Conservation (phyloP, 108 stramenopile genomes). For the Stephanodiscus minutulus region DNA sequence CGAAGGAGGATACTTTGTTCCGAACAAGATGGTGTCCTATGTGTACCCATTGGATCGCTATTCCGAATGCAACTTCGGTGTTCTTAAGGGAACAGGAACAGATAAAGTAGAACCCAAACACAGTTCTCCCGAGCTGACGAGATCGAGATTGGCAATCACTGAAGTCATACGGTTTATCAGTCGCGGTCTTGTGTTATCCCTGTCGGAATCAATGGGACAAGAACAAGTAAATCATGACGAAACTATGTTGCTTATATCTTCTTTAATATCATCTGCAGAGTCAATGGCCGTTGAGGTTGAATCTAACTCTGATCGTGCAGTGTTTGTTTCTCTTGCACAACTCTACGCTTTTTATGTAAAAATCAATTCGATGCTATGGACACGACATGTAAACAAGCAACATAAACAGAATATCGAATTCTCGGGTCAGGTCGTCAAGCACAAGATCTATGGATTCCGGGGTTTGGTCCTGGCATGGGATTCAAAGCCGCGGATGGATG, state of each 20-base stretch:
- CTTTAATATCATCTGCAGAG: constrained; percentile 8
- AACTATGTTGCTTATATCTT: not conserved
- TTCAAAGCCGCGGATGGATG: constrained; percentile 65
- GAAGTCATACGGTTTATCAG: constrained; percentile 19
- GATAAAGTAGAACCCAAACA: constrained; percentile 20
- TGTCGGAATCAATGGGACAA: constrained; percentile 10
- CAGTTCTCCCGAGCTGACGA: constrained; percentile 12
- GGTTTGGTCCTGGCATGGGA: constrained; percentile 83
- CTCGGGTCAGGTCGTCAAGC: constrained; percentile 67
- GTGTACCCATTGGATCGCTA: constrained; percentile 71
- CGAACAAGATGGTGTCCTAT: constrained; percentile 58
- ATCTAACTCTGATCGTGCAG: constrained; percentile 16
- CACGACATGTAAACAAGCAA: constrained; percentile 47
- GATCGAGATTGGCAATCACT: constrained; percentile 7
- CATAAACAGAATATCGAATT: constrained; percentile 49
- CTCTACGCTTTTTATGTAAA: constrained; percentile 51
- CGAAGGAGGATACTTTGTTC: constrained; percentile 48
- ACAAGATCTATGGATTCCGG: constrained; percentile 76
- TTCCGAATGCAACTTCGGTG: constrained; percentile 10
- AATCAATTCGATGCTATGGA: constrained; percentile 57
- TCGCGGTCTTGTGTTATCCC: constrained; percentile 21
- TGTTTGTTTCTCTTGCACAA: constrained; percentile 40
- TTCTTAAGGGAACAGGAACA: constrained; percentile 28
- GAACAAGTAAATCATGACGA: not conserved
- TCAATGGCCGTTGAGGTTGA: constrained; percentile 13